Evolutionary conservation across 164 flowering plant species (phyloP), one percentile per base, ranked within the genome.

Genomic region (Taxillus chinensis): DNA sequence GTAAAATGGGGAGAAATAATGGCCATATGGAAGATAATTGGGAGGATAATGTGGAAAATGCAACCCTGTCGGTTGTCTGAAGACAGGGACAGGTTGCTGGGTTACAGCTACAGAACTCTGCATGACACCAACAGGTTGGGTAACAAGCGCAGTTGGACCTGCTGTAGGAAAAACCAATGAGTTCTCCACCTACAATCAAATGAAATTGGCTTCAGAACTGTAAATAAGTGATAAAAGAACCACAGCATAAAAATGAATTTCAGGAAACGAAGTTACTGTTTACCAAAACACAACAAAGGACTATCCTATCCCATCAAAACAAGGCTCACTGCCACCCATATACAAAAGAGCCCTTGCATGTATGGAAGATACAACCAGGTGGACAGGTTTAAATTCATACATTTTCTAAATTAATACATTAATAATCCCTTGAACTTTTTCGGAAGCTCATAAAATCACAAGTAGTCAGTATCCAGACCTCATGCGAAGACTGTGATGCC

Each of bases 81-180:
- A 89, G 49, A 89, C 78, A 56, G 93, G 90, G 49, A 89, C 69
- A 48, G 92, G 82, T 67, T 83, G 97, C 75, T 83, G 96, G 54
- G 89, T 74, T 41, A 83, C 76, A 62, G 86, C 74, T 49, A 85
- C 68, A 53, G 96, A 83, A 60, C 78, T 83, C 62, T 79, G 27
- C 27, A 27, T 27, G 27, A 27, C 27, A 27, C 27, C 27, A 27
- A 27, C 27, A 27, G 27, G 27, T 27, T 27, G 96, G 65, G 81
- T 83, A 16, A 63, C 88, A 55, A 83, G 77, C 7, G 95, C 77
- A 48, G 85, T 73, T 55, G 86, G 83, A 71, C 84, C 74, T 5
- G 83, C 78, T 14, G 27, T 27, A 27, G 27, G 27, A 27, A 27
- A 27, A 27, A 89, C 84, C 65, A 74, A n/a, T 39, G 88, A 72